Evolutionary conservation across 1,284 basidiomycete genomes (phyloP).

Genomic region (Phlebopus sp.): DNA sequence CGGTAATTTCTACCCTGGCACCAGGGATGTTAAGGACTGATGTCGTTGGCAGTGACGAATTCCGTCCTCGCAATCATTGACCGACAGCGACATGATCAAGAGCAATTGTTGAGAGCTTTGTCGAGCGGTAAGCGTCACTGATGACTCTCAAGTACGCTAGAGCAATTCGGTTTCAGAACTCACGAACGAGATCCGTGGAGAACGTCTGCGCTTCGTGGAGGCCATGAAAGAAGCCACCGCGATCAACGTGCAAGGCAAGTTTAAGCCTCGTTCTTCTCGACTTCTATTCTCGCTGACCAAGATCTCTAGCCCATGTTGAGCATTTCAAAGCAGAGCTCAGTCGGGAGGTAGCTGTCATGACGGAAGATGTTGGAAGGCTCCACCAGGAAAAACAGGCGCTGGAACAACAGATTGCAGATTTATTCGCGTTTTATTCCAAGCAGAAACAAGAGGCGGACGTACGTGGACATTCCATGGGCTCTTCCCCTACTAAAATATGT

Average conservation of each 20-base stretch:
- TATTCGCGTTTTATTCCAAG: conserved; percentile 71
- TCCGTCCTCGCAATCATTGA: conserved; percentile 61
- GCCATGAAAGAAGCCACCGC: conserved; percentile 88
- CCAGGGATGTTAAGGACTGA: conserved; percentile 3
- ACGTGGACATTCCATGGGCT: conserved; percentile 5
- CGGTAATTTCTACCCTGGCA: conserved; percentile 17
- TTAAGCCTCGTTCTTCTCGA: not conserved
- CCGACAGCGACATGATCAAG: conserved; percentile 68
- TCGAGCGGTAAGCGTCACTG: conserved; percentile 49
- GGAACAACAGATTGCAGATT: conserved; percentile 71
- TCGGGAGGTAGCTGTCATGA: conserved; percentile 71
- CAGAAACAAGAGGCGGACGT: conserved; percentile 51
- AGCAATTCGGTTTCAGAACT: conserved; percentile 48
- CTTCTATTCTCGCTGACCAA: conserved; percentile 6
- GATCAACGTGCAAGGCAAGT: conserved; percentile 77
- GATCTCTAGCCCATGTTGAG: conserved; percentile 67
- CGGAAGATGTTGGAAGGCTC: conserved; percentile 68
- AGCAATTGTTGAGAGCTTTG: conserved; percentile 59
- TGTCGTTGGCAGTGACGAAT: conserved; percentile 44
- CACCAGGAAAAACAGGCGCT: conserved; percentile 70
- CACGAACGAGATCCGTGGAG: conserved; percentile 77
- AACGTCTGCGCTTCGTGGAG: conserved; percentile 81
- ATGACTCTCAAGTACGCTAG: conserved; percentile 1
- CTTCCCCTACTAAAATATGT: too few species aligned
- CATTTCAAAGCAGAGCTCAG: conserved; percentile 79